Percentiles rank a stretch among this genome's conserved stretches.
Evolutionary conservation across 2,329 filamentous ascomycete species (phyloP).

Genomic region (Apiospora aurea): DNA sequence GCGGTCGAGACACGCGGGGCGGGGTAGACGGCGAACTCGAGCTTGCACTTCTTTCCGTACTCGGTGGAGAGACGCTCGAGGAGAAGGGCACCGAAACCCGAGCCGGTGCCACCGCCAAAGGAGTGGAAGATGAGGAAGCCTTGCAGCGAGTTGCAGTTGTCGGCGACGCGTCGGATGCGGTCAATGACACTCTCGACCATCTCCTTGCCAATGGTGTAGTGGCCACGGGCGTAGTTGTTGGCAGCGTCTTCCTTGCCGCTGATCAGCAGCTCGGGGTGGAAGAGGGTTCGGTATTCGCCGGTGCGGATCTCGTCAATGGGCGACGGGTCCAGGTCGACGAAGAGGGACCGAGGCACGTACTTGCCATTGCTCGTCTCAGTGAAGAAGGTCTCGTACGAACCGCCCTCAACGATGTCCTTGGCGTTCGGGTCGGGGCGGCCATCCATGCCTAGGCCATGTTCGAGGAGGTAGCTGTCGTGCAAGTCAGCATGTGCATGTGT

Average conservation of each 20-base stretch:
- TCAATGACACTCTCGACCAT: conserved; percentile 76
- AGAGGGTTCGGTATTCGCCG: conserved; percentile 71
- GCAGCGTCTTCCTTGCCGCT: conserved; percentile 80
- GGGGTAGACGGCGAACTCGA: conserved; percentile 77
- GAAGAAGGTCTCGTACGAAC: conserved; percentile 77
- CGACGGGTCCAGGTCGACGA: conserved; percentile 76
- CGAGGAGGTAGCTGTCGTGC: conserved; percentile 68
- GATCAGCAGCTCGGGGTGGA: conserved; percentile 75
- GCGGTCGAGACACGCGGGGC: conserved; percentile 73
- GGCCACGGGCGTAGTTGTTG: conserved; percentile 79
- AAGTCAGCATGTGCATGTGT: conserved; percentile 7
- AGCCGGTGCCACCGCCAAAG: conserved; percentile 76
- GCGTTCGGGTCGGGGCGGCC: conserved; percentile 68
- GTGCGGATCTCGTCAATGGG: conserved; percentile 79
- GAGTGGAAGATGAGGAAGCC: conserved; percentile 80
- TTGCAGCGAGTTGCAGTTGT: conserved; percentile 77
- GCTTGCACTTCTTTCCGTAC: conserved; percentile 80
- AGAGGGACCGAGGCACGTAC: conserved; percentile 75
- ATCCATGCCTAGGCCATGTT: conserved; percentile 73
- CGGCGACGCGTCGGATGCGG: conserved; percentile 72
- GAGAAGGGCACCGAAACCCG: conserved; percentile 75
- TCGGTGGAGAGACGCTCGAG: conserved; percentile 77
- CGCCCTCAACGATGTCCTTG: conserved; percentile 65
- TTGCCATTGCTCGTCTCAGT: conserved; percentile 75
- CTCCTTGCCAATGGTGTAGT: conserved; percentile 81